phyloP scores from a whole-genome alignment of 2,329 filamentous ascomycete genomes.

The Diaporthe humulicola region DNA sequence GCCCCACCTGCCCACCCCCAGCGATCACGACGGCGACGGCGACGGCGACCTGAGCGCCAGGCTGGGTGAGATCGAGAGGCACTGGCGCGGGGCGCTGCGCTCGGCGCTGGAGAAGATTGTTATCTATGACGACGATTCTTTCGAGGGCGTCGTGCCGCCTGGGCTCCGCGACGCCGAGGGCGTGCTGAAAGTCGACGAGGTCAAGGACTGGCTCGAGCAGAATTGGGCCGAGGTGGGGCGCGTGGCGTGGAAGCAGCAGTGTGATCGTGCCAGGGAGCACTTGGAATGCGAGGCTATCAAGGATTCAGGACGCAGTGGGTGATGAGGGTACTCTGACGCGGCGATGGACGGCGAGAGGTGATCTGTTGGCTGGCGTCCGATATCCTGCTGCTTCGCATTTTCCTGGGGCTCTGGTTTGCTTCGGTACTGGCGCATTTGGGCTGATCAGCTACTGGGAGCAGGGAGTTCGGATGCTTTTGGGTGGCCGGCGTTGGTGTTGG shows the following conservation, averaged over 20 bases:
- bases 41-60: too few species aligned
- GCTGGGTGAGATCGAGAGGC: conserved; percentile 39
- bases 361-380: not conserved
- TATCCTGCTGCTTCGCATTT: not conserved
- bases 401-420: not conserved
- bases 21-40: conserved; percentile 37
- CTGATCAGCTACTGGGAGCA: not conserved
- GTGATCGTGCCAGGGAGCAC: conserved; percentile 36
- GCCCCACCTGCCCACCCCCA: conserved; percentile 52
- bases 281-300: conserved; percentile 28
- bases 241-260: conserved; percentile 42
- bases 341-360: not conserved
- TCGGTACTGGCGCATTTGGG: not conserved
- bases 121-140: conserved; percentile 56
- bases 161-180: conserved; percentile 54
- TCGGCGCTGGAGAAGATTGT: conserved; percentile 65
- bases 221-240: conserved; percentile 53
- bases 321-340: not conserved
- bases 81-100: conserved; percentile 52
- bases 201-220: conserved; percentile 56
- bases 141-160: conserved; percentile 48
- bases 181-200: conserved; percentile 57
- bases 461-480: not conserved
- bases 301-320: not conserved
- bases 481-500: not conserved